Percentiles rank a stretch among this genome's conserved stretches.
Conservation (phyloP, 2,329 filamentous ascomycete species). For the Alternaria triticimaculans region DNA sequence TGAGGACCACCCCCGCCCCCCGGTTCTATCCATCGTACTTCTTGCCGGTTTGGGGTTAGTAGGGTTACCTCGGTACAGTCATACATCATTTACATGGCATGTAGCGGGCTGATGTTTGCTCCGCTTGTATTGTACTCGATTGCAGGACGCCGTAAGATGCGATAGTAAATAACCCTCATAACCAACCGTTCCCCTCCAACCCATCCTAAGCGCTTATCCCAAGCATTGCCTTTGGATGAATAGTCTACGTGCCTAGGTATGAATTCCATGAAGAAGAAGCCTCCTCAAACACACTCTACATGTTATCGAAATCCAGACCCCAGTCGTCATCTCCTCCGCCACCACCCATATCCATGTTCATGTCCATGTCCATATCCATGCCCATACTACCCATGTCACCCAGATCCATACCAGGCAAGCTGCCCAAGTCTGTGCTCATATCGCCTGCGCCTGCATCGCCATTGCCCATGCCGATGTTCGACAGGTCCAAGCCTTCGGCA, state of each 20-base stretch:
- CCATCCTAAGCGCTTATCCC: background rate
- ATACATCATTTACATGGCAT: background rate
- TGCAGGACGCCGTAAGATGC: background rate
- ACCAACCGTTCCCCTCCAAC: background rate
- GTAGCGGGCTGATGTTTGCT: background rate
- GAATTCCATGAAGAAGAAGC: background rate
- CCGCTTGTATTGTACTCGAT: background rate
- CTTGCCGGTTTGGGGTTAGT: background rate
- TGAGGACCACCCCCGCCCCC: background rate
- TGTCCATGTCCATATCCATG: conserved; percentile 29
- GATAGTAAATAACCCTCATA: background rate
- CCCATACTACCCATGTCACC: conserved; percentile 39
- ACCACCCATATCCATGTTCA: conserved; percentile 36
- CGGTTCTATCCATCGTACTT: background rate
- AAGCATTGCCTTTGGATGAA: background rate
- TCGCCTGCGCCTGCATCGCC: conserved; percentile 27
- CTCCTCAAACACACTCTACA: conserved; percentile 27
- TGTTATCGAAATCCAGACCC: conserved; percentile 52
- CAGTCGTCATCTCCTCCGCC: conserved; percentile 47
- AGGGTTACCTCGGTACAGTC: background rate
- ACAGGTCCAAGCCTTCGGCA: conserved; percentile 38
- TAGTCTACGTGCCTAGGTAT: background rate
- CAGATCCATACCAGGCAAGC: conserved; percentile 39
- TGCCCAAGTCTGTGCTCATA: conserved; percentile 32
- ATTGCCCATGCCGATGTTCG: conserved; percentile 38